Evolutionary conservation across 192 early-diverging fungal species (phyloP).

Genomic region (Rhizophagus prolifer): DNA sequence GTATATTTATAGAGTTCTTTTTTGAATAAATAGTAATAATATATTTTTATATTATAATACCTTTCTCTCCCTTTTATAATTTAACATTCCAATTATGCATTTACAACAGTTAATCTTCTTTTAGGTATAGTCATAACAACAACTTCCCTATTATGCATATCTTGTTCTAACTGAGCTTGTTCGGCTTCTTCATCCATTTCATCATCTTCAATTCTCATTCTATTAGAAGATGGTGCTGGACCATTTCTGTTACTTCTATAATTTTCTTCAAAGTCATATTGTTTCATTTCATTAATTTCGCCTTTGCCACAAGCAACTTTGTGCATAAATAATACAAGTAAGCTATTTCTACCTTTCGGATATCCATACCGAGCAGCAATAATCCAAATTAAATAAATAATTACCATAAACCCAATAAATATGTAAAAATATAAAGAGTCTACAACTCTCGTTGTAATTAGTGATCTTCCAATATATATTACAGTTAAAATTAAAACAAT

Average conservation of each 20-base stretch:
- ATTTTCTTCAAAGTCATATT: not conserved
- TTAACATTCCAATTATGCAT: not conserved
- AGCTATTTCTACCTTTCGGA: slow-evolving; percentile 13
- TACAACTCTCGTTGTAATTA: not conserved
- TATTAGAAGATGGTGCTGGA: not conserved
- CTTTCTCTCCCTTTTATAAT: no score
- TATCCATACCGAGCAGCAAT: slow-evolving; percentile 7
- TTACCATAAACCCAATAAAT: slow-evolving; percentile 5
- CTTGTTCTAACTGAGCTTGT: slow-evolving; percentile 13
- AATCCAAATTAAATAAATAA: slow-evolving; percentile 25
- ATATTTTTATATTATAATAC: no score
- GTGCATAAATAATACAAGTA: not conserved
- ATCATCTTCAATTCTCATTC: not conserved
- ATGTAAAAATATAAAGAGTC: not conserved
- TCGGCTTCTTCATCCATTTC: slow-evolving; percentile 14
- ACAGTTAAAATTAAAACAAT: slow-evolving; percentile 6
- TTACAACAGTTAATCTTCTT: slow-evolving; percentile 24
- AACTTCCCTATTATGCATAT: slow-evolving; percentile 23
- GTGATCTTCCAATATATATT: not conserved
- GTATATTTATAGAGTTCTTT: no score
- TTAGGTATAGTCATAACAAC: slow-evolving; percentile 29
- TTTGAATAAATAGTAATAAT: no score
- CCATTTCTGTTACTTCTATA: not conserved
- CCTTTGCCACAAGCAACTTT: slow-evolving; percentile 7
- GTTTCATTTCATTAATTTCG: not conserved